Percentiles rank a stretch among this genome's conserved stretches.
phyloP scores from a whole-genome alignment of 805 yeast genomes.

The Debaryomyces hansenii region DNA sequence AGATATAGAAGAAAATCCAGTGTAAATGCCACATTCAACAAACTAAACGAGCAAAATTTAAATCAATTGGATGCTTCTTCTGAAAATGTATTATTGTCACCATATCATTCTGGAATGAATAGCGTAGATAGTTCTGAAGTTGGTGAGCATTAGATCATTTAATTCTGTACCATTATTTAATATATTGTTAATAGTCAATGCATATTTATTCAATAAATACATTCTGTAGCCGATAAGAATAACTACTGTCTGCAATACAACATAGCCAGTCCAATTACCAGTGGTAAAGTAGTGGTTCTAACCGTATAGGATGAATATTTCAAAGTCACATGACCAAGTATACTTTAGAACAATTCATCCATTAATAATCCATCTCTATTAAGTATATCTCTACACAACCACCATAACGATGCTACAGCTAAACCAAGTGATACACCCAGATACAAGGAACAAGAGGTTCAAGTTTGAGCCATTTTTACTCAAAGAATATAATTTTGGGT shows the following conservation, averaged over 20 bases:
- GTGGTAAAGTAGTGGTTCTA: no score
- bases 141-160: background rate
- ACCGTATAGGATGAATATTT: no score
- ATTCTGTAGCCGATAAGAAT: no score
- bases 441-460: slow-evolving; percentile 37
- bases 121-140: background rate
- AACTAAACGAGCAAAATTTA: slow-evolving; percentile 15
- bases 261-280: no score
- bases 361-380: background rate
- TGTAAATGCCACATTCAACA: slow-evolving; percentile 10
- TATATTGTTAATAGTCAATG: background rate
- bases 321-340: no score
- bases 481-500: slow-evolving; percentile 75
- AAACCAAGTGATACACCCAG: slow-evolving; percentile 42
- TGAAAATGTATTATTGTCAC: background rate
- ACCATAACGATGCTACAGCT: slow-evolving; percentile 30
- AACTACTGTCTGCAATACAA: no score
- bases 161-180: background rate
- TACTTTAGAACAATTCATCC: no score
- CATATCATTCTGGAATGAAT: slow-evolving; percentile 6
- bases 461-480: slow-evolving; percentile 83
- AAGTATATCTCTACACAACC: background rate
- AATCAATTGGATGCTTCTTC: slow-evolving; percentile 7
- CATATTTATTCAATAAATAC: background rate
- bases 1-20: slow-evolving; percentile 34